These are phyloP conservation scores for Peronospora farinosa DNA, from an alignment of 352 stramenopile genomes.

Conservation along the genomic window DNA sequence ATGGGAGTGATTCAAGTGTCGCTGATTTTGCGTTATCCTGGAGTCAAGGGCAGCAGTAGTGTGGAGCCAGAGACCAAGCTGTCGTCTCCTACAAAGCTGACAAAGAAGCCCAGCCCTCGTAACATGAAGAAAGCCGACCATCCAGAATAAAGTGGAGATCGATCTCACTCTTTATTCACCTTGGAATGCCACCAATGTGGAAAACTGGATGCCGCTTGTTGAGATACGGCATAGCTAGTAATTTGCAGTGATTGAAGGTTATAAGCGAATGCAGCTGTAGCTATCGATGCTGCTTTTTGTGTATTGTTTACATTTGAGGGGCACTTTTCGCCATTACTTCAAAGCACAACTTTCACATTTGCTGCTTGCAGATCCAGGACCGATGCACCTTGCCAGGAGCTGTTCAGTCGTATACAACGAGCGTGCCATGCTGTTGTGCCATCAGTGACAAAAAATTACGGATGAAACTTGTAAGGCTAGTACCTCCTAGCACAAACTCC, in stretches of 20 bases:
- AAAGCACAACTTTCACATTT: background rate
- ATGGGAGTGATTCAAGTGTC: constrained; percentile 73
- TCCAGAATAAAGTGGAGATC: constrained; percentile 18
- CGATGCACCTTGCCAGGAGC: constrained; percentile 71
- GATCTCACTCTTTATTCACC: background rate
- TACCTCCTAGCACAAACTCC: constrained; percentile 89
- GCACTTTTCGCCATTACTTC: background rate
- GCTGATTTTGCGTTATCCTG: constrained; percentile 51
- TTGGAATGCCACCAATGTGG: background rate
- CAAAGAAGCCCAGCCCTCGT: constrained; percentile 16
- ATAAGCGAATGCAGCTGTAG: constrained; percentile 4
- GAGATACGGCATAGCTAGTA: constrained; percentile 1
- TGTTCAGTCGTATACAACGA: constrained; percentile 89
- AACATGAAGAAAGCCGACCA: constrained; percentile 26
- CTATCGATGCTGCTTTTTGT: constrained; percentile 7
- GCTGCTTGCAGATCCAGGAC: constrained; percentile 45
- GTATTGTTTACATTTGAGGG: constrained; percentile 12
- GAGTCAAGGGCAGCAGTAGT: constrained; percentile 21
- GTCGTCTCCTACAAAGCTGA: constrained; percentile 9
- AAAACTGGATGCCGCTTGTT: background rate
- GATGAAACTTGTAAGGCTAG: constrained; percentile 77
- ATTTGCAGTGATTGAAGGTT: constrained; percentile 5
- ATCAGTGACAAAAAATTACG: constrained; percentile 72
- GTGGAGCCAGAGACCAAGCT: constrained; percentile 15
- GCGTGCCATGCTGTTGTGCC: constrained; percentile 83